Evolutionary conservation across 768 basidiomycete species (phyloP).

Genomic region (Boletus insuetus): DNA sequence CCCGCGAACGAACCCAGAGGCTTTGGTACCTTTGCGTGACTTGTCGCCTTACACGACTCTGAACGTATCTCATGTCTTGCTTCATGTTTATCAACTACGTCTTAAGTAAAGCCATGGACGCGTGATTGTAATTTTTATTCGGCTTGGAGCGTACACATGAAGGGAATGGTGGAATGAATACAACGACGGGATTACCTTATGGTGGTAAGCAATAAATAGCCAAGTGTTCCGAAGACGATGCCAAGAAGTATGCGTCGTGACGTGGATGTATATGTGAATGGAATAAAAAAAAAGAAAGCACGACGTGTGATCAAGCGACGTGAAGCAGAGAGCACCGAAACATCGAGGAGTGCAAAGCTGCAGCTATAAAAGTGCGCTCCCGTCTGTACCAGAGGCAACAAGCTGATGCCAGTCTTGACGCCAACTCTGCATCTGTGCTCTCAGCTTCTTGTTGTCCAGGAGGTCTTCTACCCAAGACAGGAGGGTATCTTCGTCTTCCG

Average conservation of each 20-base stretch:
- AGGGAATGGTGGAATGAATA: conserved; percentile 16
- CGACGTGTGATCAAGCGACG: conserved; percentile 2
- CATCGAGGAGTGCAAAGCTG: not conserved
- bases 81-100: not conserved
- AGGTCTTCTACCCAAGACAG: conserved; percentile 76
- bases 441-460: conserved; percentile 61
- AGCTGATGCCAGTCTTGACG: conserved; percentile 75
- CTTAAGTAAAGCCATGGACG: not conserved
- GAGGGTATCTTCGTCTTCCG: conserved; percentile 82
- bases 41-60: not conserved
- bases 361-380: conserved; percentile 53
- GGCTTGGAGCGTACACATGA: conserved; percentile 15
- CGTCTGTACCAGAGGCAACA: conserved; percentile 62
- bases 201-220: conserved; percentile 23
- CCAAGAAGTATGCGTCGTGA: conserved; percentile 15
- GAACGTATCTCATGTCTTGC: not conserved
- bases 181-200: conserved; percentile 22
- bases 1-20: not conserved
- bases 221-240: conserved; percentile 17
- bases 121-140: conserved; percentile 7
- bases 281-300: conserved; percentile 18
- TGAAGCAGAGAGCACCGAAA: not conserved
- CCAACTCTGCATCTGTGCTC: conserved; percentile 72
- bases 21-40: not conserved
- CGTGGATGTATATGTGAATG: conserved; percentile 20